Conservation (phyloP, 1,284 basidiomycete genomes). For the Microbotryum silenes-acaulis region DNA sequence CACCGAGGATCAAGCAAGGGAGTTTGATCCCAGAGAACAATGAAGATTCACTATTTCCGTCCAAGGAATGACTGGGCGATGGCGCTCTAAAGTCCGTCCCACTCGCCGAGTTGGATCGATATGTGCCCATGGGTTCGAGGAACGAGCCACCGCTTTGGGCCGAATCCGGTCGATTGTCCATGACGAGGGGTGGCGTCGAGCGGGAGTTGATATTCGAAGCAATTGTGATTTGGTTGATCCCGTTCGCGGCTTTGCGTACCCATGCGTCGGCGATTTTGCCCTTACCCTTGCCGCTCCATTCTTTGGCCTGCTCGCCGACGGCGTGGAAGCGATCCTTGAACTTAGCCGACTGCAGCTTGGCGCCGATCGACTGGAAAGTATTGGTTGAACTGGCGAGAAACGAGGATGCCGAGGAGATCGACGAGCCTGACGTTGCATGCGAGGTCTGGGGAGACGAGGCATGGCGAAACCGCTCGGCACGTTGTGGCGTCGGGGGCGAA, state of each 20-base stretch:
- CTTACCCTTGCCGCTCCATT: conserved; percentile 22
- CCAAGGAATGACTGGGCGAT: not conserved
- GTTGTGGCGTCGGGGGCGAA: too few relatives aligned
- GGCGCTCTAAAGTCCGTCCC: not conserved
- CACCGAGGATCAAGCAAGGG: conserved; percentile 12
- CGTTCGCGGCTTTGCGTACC: not conserved
- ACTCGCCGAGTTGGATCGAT: not conserved
- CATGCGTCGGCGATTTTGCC: conserved; percentile 8
- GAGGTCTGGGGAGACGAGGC: too few relatives aligned
- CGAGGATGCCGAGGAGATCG: too few relatives aligned
- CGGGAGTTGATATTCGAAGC: not conserved
- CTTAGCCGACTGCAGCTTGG: conserved; percentile 4
- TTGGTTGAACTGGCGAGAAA: too few relatives aligned
- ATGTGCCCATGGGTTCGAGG: conserved; percentile 1
- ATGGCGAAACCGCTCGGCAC: too few relatives aligned
- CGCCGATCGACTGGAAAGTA: too few relatives aligned
- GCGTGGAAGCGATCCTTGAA: conserved; percentile 20
- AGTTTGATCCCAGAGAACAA: conserved; percentile 1
- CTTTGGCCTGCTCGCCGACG: conserved; percentile 7
- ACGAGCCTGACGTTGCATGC: too few relatives aligned
- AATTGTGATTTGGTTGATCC: not conserved
- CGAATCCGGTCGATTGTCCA: not conserved
- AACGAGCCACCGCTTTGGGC: not conserved
- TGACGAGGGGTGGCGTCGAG: not conserved
- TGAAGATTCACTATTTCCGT: not conserved